Conservation (phyloP, 768 basidiomycete species). For the Gloeostereum incarnatum region DNA sequence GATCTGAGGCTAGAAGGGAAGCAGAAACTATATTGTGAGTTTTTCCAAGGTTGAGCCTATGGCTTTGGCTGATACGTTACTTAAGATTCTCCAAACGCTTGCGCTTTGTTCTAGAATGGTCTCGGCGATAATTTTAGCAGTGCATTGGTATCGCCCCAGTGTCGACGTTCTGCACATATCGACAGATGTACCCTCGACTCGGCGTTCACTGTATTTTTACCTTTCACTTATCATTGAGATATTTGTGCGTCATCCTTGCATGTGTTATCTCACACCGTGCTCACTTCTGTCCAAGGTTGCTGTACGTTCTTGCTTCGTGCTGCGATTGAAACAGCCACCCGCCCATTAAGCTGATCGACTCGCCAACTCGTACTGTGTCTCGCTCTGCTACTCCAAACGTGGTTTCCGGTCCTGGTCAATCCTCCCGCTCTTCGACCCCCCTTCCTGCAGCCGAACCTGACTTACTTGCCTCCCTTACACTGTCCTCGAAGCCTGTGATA, state of each 20-base stretch:
- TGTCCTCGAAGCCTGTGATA: conserved; percentile 57
- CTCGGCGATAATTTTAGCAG: conserved; percentile 35
- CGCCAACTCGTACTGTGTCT: conserved; percentile 33
- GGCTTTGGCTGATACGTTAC: background rate
- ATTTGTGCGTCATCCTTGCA: conserved; percentile 29
- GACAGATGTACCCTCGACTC: conserved; percentile 22
- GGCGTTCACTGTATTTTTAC: conserved; percentile 36
- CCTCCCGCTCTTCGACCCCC: conserved; percentile 35
- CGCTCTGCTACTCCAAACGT: too few species aligned
- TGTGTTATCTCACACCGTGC: conserved; percentile 1
- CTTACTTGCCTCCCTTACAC: conserved; percentile 48
- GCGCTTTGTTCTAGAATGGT: conserved; percentile 49
- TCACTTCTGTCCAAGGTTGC: conserved; percentile 30
- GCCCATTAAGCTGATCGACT: conserved; percentile 61
- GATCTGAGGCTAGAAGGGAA: conserved; percentile 62
- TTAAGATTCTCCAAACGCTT: conserved; percentile 48
- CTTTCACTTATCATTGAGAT: conserved; percentile 41
- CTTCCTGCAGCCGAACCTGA: conserved; percentile 37
- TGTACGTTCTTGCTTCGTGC: conserved; percentile 37
- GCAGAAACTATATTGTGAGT: conserved; percentile 51
- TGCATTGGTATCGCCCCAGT: conserved; percentile 30
- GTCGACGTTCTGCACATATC: conserved; percentile 27
- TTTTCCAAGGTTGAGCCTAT: background rate
- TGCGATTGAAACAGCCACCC: conserved; percentile 63
- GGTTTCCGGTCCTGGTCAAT: too few species aligned